These are phyloP conservation scores for Neurospora sp. DNA, from an alignment of 495 filamentous ascomycete genomes.

Conservation along the genomic window DNA sequence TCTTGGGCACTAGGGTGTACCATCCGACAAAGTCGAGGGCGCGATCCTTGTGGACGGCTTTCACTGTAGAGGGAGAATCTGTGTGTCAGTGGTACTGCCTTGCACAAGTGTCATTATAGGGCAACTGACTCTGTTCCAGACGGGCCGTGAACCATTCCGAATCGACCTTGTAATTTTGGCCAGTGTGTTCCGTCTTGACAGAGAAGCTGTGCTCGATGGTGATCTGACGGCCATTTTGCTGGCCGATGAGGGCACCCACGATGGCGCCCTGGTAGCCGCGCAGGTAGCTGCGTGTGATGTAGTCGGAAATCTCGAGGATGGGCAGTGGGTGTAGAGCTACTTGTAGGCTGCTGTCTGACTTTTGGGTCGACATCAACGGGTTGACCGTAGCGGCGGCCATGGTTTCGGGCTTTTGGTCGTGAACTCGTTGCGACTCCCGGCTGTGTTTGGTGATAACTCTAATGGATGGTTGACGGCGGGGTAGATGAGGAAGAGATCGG, in stretches of 20 bases:
- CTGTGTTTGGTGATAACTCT: neutral
- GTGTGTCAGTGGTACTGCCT: neutral
- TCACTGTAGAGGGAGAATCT: constrained; percentile 45
- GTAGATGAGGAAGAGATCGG: neutral
- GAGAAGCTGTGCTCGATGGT: constrained; percentile 91
- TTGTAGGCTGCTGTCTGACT: constrained; percentile 64
- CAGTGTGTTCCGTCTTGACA: constrained; percentile 47
- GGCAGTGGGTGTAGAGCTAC: constrained; percentile 89
- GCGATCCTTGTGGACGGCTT: constrained; percentile 76
- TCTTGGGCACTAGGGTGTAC: constrained; percentile 73
- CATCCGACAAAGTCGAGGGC: constrained; percentile 85
- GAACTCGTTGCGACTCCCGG: neutral
- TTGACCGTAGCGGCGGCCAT: constrained; percentile 15
- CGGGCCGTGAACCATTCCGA: constrained; percentile 66
- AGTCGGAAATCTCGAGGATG: constrained; percentile 92
- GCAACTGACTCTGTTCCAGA: constrained; percentile 67
- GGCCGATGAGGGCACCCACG: constrained; percentile 77
- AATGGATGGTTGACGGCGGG: neutral
- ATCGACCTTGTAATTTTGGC: constrained; percentile 47
- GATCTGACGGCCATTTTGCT: constrained; percentile 81
- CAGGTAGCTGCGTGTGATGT: constrained; percentile 81
- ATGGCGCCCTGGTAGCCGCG: constrained; percentile 64
- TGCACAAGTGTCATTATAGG: neutral
- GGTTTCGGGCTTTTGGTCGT: neutral
- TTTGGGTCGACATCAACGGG: constrained; percentile 36